Conservation (phyloP, 75 land plant genomes). For the Cupressus sempervirens region DNA sequence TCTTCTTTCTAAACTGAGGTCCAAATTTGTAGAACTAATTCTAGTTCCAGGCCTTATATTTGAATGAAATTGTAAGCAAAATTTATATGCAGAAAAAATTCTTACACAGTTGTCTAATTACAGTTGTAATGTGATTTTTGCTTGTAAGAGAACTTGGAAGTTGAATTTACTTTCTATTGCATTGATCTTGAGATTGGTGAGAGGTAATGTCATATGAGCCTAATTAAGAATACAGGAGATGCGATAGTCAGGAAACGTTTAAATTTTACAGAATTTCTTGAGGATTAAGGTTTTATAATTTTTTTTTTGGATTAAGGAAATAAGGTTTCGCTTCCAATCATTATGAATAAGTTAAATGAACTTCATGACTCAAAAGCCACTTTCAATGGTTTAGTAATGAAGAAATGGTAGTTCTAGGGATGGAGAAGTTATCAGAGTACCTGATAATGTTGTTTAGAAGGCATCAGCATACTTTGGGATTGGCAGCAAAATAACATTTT, state of each 20-base stretch:
- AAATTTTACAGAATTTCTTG: not conserved
- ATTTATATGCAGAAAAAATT: no score
- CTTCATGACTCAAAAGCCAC: not conserved
- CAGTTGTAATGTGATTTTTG: not conserved
- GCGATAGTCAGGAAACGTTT: not conserved
- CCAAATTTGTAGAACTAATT: no score
- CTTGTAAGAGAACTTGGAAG: not conserved
- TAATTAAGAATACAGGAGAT: not conserved
- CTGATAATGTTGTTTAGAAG: not conserved
- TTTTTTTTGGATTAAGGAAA: not conserved
- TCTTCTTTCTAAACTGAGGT: no score
- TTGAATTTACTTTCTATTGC: not conserved
- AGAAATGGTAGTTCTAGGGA: not conserved
- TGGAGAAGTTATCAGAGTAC: not conserved
- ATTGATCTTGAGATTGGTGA: no score
- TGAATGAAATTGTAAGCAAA: not conserved
- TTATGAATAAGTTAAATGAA: not conserved
- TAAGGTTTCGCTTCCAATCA: not conserved
- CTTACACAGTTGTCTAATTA: not conserved
- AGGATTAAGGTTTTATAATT: not conserved
- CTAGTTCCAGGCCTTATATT: not conserved
- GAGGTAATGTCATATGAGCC: not conserved
- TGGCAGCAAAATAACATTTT: not conserved
- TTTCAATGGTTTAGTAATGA: not conserved
- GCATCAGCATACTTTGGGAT: not conserved